Conservation (phyloP, 2,329 filamentous ascomycete genomes). For the Drechslerella stenobrocha region DNA sequence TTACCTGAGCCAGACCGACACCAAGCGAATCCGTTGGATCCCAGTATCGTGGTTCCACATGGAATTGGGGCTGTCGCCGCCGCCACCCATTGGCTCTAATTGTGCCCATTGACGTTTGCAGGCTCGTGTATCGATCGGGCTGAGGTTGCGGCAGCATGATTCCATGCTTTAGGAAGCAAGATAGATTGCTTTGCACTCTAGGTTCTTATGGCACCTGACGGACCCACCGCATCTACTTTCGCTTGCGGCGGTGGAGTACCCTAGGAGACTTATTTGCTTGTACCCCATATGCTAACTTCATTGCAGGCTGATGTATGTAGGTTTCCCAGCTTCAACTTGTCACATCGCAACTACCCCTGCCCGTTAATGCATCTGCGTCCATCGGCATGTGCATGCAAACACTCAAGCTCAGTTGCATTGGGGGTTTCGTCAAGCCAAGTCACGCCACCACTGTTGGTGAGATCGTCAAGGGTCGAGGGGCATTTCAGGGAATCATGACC, state of each 20-base stretch:
- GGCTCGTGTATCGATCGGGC: conserved; percentile 1
- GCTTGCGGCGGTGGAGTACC: neutral
- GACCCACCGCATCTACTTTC: neutral
- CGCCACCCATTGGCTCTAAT: neutral
- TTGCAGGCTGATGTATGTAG: too few relatives aligned
- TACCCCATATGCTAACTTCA: too few relatives aligned
- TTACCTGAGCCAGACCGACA: too few relatives aligned
- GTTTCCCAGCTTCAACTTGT: too few relatives aligned
- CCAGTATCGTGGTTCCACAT: neutral
- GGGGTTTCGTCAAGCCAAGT: neutral
- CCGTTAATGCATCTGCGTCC: neutral
- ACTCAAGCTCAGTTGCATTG: neutral
- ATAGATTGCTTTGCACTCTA: neutral
- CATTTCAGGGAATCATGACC: too few relatives aligned
- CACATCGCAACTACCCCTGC: too few relatives aligned
- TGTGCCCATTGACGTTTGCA: neutral
- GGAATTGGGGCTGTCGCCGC: too few relatives aligned
- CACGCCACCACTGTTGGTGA: neutral
- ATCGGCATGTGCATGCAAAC: neutral
- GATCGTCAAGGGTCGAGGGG: too few relatives aligned
- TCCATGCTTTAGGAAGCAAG: neutral
- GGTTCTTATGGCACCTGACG: too few relatives aligned
- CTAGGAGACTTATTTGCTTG: neutral
- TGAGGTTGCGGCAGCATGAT: neutral
- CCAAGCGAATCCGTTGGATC: too few relatives aligned